phyloP scores from a whole-genome alignment of 2,329 filamentous ascomycete genomes.

The Nemania sp. region DNA sequence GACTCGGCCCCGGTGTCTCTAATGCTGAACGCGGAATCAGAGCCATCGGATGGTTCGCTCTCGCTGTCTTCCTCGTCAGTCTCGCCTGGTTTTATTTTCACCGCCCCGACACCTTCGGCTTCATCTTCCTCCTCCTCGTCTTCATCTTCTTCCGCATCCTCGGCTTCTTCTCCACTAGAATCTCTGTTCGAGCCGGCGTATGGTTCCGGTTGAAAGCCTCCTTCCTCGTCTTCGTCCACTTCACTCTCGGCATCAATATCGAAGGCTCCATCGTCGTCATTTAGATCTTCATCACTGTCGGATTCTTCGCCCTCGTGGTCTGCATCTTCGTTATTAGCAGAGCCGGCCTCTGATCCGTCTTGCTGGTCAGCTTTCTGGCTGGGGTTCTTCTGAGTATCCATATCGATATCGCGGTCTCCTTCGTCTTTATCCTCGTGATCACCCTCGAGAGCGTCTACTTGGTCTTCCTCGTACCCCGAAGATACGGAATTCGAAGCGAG shows the following conservation, averaged over 20 bases:
- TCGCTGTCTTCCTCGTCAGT: constrained; percentile 50
- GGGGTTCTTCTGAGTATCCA: constrained; percentile 7
- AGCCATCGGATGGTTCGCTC: constrained; percentile 38
- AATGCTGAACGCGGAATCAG: constrained; percentile 36
- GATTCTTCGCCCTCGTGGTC: constrained; percentile 35
- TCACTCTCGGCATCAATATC: constrained; percentile 50
- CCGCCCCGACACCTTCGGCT: constrained; percentile 59
- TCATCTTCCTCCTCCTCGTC: constrained; percentile 48
- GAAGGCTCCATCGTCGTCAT: constrained; percentile 42
- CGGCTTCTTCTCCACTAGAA: constrained; percentile 40
- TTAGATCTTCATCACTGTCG: constrained; percentile 41
- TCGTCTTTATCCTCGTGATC: constrained; percentile 30
- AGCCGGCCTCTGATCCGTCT: constrained; percentile 23
- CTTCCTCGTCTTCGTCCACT: constrained; percentile 43
- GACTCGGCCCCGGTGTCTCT: constrained; percentile 38
- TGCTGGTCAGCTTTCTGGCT: constrained; percentile 16
- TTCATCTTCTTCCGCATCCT: constrained; percentile 34
- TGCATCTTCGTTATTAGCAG: constrained; percentile 34
- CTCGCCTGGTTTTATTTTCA: constrained; percentile 59
- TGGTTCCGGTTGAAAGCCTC: constrained; percentile 12
- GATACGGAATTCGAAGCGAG: not conserved
- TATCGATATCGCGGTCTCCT: constrained; percentile 36
- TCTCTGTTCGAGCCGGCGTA: constrained; percentile 32
- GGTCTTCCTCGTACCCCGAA: constrained; percentile 14
- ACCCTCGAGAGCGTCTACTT: too few species aligned